phyloP scores from a whole-genome alignment of 176 grass and related monocot genomes.

The Microstegium vimineum region DNA sequence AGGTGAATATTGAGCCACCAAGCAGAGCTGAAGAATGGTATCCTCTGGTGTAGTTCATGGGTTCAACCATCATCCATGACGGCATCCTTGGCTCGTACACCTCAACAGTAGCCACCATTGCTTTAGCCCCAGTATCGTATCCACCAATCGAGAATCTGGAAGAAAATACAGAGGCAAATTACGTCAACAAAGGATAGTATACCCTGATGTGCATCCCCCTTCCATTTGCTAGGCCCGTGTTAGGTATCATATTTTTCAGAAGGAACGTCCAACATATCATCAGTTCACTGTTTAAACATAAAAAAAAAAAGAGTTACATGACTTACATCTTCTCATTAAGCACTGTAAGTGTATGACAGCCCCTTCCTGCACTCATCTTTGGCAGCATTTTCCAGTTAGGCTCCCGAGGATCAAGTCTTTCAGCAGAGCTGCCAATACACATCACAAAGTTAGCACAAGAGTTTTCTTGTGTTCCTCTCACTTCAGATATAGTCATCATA shows the following conservation, averaged over 20 bases:
- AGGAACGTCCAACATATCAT: neutral
- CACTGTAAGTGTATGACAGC: constrained; percentile 57
- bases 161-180: neutral
- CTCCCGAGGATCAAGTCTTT: constrained; percentile 83
- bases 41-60: constrained; percentile 66
- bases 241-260: neutral
- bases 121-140: constrained; percentile 41
- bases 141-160: constrained; percentile 73
- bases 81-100: constrained; percentile 64
- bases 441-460: constrained; percentile 1
- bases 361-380: constrained; percentile 66
- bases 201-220: neutral
- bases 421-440: constrained; percentile 59
- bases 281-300: neutral
- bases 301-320: neutral
- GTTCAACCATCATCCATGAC: constrained; percentile 51
- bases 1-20: constrained; percentile 48
- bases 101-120: constrained; percentile 55
- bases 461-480: neutral
- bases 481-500: neutral
- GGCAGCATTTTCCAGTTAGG: constrained; percentile 63
- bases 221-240: neutral
- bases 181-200: neutral
- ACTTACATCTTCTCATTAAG: constrained; percentile 74
- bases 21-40: constrained; percentile 68